phyloP scores from a whole-genome alignment of 2,329 filamentous ascomycete species.

The Parafenestella ontariensis region DNA sequence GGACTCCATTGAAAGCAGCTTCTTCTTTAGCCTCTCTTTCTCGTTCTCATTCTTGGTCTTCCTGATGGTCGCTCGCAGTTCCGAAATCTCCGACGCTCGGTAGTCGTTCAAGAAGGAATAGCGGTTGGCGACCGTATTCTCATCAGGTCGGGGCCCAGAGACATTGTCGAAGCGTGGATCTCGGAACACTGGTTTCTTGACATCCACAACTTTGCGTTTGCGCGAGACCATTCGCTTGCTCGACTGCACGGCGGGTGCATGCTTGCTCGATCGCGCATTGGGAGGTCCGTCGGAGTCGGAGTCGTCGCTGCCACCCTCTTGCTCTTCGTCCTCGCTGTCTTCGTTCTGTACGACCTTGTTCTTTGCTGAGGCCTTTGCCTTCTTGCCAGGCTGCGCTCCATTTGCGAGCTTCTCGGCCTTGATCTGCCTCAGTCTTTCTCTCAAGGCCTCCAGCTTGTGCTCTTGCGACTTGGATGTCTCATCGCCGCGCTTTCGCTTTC shows the following conservation, averaged over 20 bases:
- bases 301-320: constrained; percentile 41
- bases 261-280: constrained; percentile 72
- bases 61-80: constrained; percentile 72
- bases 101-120: constrained; percentile 92
- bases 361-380: constrained; percentile 24
- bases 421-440: constrained; percentile 54
- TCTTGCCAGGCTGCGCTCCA: constrained; percentile 27
- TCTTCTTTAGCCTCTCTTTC: constrained; percentile 74
- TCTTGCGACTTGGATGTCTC: constrained; percentile 51
- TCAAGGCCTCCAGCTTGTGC: constrained; percentile 55
- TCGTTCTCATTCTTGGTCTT: constrained; percentile 69
- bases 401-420: constrained; percentile 48
- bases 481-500: constrained; percentile 54
- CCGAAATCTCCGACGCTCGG: constrained; percentile 79
- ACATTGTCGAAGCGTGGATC: constrained; percentile 89
- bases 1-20: constrained; percentile 80
- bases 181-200: constrained; percentile 66
- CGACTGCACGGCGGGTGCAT: constrained; percentile 83
- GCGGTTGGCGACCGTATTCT: constrained; percentile 68
- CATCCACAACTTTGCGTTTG: constrained; percentile 73
- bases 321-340: constrained; percentile 33
- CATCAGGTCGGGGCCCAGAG: constrained; percentile 61
- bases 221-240: constrained; percentile 85
- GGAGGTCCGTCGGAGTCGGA: constrained; percentile 45
- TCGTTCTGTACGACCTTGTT: constrained; percentile 17